These are phyloP conservation scores for Pichia kudriavzevii DNA, from an alignment of 1,139 yeast species.

Conservation along the genomic window DNA sequence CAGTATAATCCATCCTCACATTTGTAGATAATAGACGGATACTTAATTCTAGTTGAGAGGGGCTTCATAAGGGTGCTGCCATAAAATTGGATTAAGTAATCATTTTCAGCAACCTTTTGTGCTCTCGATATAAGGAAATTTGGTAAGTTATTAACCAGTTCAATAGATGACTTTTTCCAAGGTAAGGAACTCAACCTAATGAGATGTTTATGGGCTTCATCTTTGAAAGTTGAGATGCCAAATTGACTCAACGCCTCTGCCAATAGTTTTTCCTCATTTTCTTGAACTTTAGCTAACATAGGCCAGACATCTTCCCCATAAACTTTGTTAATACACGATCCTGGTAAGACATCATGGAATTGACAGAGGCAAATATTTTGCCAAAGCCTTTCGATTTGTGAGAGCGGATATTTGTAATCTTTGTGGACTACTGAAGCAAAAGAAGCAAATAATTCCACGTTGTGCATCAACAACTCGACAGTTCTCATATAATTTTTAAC, in stretches of 20 bases:
- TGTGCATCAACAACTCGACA: constrained; percentile 75
- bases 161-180: constrained; percentile 56
- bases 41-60: constrained; percentile 18
- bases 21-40: constrained; percentile 43
- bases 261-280: constrained; percentile 46
- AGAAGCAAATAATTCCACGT: constrained; percentile 77
- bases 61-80: constrained; percentile 22
- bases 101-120: constrained; percentile 13
- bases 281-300: constrained; percentile 54
- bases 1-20: constrained; percentile 32
- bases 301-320: constrained; percentile 88
- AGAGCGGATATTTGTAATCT: constrained; percentile 61
- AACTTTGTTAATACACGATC: constrained; percentile 91
- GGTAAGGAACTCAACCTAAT: constrained; percentile 53
- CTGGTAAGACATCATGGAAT: constrained; percentile 95
- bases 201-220: constrained; percentile 9
- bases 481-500: constrained; percentile 74
- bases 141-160: constrained; percentile 31
- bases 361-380: constrained; percentile 84
- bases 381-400: constrained; percentile 68
- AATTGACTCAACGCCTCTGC: constrained; percentile 42
- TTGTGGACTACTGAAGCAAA: constrained; percentile 51
- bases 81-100: constrained; percentile 15
- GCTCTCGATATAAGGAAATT: constrained; percentile 13
- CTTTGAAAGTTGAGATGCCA: constrained; percentile 15